Percentiles rank a stretch among this genome's conserved stretches.
phyloP scores from a whole-genome alignment of 2,329 filamentous ascomycete species.

The Ophiocordyceps sinensis region DNA sequence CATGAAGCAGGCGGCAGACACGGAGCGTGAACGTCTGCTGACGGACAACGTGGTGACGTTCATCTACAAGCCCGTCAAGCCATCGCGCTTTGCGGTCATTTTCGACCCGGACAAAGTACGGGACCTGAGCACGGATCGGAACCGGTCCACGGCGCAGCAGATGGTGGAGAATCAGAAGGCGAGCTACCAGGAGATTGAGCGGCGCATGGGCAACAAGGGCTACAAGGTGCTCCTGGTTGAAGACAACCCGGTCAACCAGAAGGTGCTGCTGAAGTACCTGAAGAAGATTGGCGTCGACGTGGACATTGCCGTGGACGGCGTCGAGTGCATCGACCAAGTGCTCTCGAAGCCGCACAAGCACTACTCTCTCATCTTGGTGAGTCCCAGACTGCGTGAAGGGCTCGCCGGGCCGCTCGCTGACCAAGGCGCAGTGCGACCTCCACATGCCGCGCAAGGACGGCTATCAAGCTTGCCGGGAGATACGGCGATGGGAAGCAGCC shows the following conservation, averaged over 20 bases:
- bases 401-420: neutral
- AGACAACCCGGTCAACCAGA: conserved; percentile 76
- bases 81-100: conserved; percentile 71
- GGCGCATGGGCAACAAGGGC: conserved; percentile 63
- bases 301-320: conserved; percentile 62
- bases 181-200: conserved; percentile 64
- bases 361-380: conserved; percentile 68
- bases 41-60: conserved; percentile 58
- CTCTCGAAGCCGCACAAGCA: conserved; percentile 51
- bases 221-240: conserved; percentile 72
- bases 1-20: conserved; percentile 50
- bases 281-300: conserved; percentile 62
- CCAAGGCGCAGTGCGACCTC: conserved; percentile 54
- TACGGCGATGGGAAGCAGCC: conserved; percentile 60
- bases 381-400: conserved; percentile 13
- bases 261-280: conserved; percentile 66
- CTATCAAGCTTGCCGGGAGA: conserved; percentile 72
- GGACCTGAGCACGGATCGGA: conserved; percentile 67
- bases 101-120: conserved; percentile 70
- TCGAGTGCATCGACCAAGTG: conserved; percentile 65
- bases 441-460: conserved; percentile 88
- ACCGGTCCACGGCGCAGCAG: conserved; percentile 64
- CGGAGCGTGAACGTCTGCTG: conserved; percentile 48
- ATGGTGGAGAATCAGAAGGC: conserved; percentile 71
- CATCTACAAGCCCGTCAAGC: conserved; percentile 91